Conservation (phyloP, 106 monocot genomes). For the Dioscorea alata region DNA sequence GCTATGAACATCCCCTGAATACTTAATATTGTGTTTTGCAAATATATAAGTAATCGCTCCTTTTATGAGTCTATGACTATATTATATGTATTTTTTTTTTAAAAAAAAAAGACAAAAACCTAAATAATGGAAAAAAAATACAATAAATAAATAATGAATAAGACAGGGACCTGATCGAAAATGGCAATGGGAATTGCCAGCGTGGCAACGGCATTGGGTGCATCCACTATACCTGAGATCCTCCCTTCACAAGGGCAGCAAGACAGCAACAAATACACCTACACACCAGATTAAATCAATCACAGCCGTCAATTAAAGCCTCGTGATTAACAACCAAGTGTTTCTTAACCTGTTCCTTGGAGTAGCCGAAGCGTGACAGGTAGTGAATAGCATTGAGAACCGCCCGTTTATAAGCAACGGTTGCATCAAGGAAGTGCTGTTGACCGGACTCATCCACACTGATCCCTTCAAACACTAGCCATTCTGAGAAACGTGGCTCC, state of each 20-base stretch:
- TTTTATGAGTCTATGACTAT: too few species aligned
- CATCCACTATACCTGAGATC: conserved; percentile 86
- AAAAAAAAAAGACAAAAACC: too few species aligned
- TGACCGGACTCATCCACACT: conserved; percentile 76
- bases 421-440: conserved; percentile 80
- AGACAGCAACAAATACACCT: conserved; percentile 78
- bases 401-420: conserved; percentile 85
- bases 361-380: conserved; percentile 77
- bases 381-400: conserved; percentile 80
- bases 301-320: not conserved
- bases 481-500: conserved; percentile 87
- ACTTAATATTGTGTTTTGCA: too few species aligned
- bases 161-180: conserved; percentile 61
- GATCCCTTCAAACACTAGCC: conserved; percentile 84
- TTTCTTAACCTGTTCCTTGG: conserved; percentile 60
- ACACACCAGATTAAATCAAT: not conserved
- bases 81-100: too few species aligned
- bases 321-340: not conserved
- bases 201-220: conserved; percentile 84
- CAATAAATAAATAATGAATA: too few species aligned
- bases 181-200: conserved; percentile 75
- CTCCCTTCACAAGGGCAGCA: conserved; percentile 88
- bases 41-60: too few species aligned
- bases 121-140: too few species aligned
- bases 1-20: too few species aligned